Evolutionary conservation across 139 green algal species (phyloP).

Genomic region (Raphidocelis subcapitata): DNA sequence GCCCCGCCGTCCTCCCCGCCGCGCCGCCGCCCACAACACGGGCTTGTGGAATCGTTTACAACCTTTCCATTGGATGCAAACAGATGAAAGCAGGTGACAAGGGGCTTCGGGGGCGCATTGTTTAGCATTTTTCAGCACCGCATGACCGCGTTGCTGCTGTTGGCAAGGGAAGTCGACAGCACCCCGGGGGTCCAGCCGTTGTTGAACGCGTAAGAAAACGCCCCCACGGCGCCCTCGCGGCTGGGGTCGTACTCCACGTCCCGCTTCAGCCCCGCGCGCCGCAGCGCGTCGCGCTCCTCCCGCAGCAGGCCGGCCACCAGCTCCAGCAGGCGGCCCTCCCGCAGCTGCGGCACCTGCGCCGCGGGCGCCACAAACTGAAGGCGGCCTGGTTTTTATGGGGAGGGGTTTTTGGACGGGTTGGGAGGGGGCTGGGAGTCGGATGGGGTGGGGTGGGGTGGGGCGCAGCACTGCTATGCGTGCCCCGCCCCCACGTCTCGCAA

Average conservation of each 20-base stretch:
- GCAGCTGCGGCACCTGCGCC: constrained; percentile 25
- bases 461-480: too few relatives aligned
- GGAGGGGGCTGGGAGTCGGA: too few relatives aligned
- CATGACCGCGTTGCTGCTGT: constrained; percentile 83
- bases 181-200: constrained; percentile 81
- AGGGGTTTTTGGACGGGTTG: too few relatives aligned
- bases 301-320: constrained; percentile 45
- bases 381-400: constrained; percentile 6
- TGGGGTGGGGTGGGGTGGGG: too few relatives aligned
- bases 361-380: constrained; percentile 43
- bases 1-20: too few relatives aligned
- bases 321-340: constrained; percentile 53
- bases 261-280: constrained; percentile 50
- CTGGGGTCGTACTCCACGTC: constrained; percentile 37
- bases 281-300: constrained; percentile 11
- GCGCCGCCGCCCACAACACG: too few relatives aligned
- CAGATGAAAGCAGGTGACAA: too few relatives aligned
- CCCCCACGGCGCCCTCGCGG: constrained; percentile 33
- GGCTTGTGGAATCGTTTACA: too few relatives aligned
- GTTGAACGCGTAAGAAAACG: constrained; percentile 69
- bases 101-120: too few relatives aligned
- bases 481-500: too few relatives aligned
- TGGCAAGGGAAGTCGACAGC: constrained; percentile 54
- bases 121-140: constrained; percentile 43
- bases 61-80: too few relatives aligned